A percentile compares a stretch with the other conserved stretches of the same genome.
Conservation (phyloP, 2,329 filamentous ascomycete species). For the Phyllachora maydis region DNA sequence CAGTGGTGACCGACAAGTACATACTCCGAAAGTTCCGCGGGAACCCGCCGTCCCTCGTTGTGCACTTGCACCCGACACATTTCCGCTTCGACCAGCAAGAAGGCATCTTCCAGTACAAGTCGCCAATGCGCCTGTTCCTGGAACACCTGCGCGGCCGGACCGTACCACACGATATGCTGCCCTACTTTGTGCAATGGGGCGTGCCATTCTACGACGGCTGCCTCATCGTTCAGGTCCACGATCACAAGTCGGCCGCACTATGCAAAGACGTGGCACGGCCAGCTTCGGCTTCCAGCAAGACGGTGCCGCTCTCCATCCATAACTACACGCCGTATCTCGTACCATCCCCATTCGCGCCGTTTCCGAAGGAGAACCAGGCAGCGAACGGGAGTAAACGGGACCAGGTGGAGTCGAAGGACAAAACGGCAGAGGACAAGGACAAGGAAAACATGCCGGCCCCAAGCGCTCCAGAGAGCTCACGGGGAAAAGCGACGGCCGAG, state of each 20-base stretch:
- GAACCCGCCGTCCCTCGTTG: conserved; percentile 56
- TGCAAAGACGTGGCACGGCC: conserved; percentile 36
- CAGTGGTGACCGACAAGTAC: conserved; percentile 54
- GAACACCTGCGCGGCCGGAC: conserved; percentile 60
- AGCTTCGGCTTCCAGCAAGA: conserved; percentile 36
- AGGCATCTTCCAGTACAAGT: conserved; percentile 79
- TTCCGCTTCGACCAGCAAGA: conserved; percentile 91
- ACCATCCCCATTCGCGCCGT: conserved; percentile 68
- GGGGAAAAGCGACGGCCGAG: conserved; percentile 18
- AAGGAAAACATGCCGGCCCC: conserved; percentile 38
- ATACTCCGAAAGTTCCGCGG: conserved; percentile 60
- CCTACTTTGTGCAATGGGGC: conserved; percentile 48
- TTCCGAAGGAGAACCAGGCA: conserved; percentile 30
- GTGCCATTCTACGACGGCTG: conserved; percentile 87
- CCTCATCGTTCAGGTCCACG: conserved; percentile 83
- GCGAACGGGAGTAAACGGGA: conserved; percentile 10
- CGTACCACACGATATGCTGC: conserved; percentile 74
- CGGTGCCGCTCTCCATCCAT: conserved; percentile 64
- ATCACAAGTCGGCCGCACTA: conserved; percentile 51
- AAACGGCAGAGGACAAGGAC: conserved; percentile 20
- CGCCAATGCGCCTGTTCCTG: conserved; percentile 66
- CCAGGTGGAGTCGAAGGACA: conserved; percentile 17
- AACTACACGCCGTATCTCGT: conserved; percentile 83
- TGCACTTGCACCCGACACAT: conserved; percentile 70
- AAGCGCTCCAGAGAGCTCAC: conserved; percentile 21